These are phyloP conservation scores for Phytophthora rubi DNA, from an alignment of 352 stramenopile genomes.

Conservation along the genomic window DNA sequence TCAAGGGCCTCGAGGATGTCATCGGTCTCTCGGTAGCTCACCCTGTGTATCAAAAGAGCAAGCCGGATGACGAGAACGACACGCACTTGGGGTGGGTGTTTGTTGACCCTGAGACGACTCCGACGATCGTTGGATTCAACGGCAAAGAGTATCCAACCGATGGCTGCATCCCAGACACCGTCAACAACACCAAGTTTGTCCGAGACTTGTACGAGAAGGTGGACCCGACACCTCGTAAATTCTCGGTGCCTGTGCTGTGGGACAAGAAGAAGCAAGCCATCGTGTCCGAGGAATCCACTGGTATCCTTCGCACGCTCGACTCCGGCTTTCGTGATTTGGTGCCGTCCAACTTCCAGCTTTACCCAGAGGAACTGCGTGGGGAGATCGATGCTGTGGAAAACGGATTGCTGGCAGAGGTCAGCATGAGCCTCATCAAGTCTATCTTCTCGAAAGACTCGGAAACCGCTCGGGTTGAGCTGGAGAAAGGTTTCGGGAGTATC, in stretches of 20 bases:
- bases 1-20: not conserved
- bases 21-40: conserved; percentile 1
- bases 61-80: not conserved
- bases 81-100: not conserved
- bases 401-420: not conserved
- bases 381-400: not conserved
- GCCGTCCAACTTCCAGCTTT: not conserved
- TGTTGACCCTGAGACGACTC: not conserved
- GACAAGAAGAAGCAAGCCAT: not conserved
- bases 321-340: not conserved
- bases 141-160: not conserved
- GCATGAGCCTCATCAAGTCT: not conserved
- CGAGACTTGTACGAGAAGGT: not conserved
- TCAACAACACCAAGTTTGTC: not conserved
- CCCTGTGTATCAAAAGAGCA: not conserved
- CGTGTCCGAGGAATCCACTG: not conserved
- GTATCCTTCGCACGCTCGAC: not conserved
- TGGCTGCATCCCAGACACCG: not conserved
- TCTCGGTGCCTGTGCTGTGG: conserved; percentile 1
- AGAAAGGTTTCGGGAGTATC: not conserved
- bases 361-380: not conserved
- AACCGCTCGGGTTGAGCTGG: not conserved
- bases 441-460: not conserved
- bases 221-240: not conserved
- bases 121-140: not conserved